Percentiles rank a stretch among this genome's conserved stretches.
phyloP scores from a whole-genome alignment of 148 eudicot species.

The Rhododendron kiyosumense region DNA sequence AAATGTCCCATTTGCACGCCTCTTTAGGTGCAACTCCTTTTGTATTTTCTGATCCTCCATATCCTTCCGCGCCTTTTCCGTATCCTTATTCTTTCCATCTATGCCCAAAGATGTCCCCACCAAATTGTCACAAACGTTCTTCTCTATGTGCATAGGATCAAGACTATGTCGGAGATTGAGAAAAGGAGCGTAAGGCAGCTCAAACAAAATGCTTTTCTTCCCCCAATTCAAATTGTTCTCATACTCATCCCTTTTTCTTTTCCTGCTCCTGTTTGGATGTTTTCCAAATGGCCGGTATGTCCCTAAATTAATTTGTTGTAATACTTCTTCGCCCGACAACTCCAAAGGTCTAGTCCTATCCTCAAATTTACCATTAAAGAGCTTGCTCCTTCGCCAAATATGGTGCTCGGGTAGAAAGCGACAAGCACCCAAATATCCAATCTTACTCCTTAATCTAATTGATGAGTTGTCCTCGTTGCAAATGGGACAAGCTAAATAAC shows the following conservation, averaged over 20 bases:
- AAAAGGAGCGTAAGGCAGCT: too few species aligned
- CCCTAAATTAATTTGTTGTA: not conserved
- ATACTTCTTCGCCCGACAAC: not conserved
- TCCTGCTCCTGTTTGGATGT: not conserved
- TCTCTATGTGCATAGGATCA: not conserved
- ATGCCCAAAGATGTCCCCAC: not conserved
- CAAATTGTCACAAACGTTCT: not conserved
- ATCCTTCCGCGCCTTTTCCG: not conserved
- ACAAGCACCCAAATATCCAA: not conserved
- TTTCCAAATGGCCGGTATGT: not conserved
- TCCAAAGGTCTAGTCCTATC: not conserved
- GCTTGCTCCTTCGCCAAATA: not conserved
- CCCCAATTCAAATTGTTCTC: not conserved
- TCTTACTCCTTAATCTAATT: not conserved
- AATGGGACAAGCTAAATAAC: not conserved
- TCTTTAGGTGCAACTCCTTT: too few species aligned
- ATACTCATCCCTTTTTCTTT: not conserved
- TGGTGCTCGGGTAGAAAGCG: not conserved
- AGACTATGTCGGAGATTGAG: not conserved
- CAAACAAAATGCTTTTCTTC: not conserved
- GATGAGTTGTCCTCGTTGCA: not conserved
- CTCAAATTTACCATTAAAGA: not conserved
- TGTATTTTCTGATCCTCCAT: not conserved
- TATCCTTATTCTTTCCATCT: not conserved
- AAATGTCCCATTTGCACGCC: too few species aligned